phyloP scores from a whole-genome alignment of 192 early-diverging fungal genomes.

The Coemansia sp. region DNA sequence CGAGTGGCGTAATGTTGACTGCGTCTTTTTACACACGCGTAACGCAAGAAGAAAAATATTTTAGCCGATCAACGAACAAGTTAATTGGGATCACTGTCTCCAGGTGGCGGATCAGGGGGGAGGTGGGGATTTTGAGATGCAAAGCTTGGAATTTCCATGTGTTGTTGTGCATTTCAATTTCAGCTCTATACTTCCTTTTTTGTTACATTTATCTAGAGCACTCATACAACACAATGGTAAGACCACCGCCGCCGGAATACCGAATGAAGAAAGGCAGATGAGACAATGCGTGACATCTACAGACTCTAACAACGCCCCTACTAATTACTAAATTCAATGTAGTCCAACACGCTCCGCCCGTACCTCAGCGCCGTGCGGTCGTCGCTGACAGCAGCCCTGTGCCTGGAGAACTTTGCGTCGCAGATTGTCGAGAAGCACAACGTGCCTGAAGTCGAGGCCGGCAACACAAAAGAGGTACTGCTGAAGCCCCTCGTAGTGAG shows the following conservation, averaged over 20 bases:
- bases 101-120: not conserved
- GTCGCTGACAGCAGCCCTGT: constrained; percentile 91
- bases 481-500: constrained; percentile 84
- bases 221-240: not conserved
- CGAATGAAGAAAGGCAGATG: not conserved
- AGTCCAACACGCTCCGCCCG: constrained; percentile 97
- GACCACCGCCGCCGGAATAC: not conserved
- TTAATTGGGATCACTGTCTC: constrained; percentile 11
- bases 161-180: not conserved
- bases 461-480: constrained; percentile 77
- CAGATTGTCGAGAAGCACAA: constrained; percentile 98
- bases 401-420: constrained; percentile 96
- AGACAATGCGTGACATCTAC: not conserved
- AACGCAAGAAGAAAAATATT: constrained; percentile 12
- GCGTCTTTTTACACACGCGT: not conserved
- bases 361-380: constrained; percentile 94
- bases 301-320: not conserved
- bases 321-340: constrained; percentile 3
- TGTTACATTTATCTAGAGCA: not conserved
- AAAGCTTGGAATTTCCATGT: not conserved
- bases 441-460: constrained; percentile 95
- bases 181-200: not conserved
- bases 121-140: not conserved
- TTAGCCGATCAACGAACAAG: constrained; percentile 5
- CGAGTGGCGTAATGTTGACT: not conserved